phyloP scores from a whole-genome alignment of 306 rosid genomes.

The Bauhinia variegata region DNA sequence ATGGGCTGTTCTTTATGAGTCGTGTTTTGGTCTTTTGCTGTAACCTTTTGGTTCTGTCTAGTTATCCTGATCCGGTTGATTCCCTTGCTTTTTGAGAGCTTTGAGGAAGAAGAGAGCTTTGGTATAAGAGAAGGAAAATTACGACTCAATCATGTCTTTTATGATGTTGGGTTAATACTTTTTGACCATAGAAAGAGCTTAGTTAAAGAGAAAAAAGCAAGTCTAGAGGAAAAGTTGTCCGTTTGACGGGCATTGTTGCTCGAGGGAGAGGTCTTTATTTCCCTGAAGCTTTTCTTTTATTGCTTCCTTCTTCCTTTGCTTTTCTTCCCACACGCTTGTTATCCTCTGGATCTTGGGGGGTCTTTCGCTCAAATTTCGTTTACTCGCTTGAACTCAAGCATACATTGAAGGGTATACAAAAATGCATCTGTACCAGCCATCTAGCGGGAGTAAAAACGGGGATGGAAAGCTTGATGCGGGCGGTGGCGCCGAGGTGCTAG shows the following conservation, averaged over 20 bases:
- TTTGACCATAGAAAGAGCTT: constrained; percentile 59
- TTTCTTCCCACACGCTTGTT: constrained; percentile 65
- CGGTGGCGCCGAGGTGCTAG: constrained; percentile 57
- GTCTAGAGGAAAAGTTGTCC: constrained; percentile 47
- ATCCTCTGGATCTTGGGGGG: constrained; percentile 32
- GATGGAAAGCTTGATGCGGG: constrained; percentile 44
- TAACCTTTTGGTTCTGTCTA: too few relatives aligned
- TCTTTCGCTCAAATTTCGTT: constrained; percentile 20
- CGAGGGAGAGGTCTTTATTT: constrained; percentile 20
- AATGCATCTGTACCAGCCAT: constrained; percentile 55
- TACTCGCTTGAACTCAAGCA: not conserved
- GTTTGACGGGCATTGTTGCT: constrained; percentile 48
- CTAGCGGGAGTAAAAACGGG: constrained; percentile 26
- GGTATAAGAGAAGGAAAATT: constrained; percentile 47
- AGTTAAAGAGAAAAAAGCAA: not conserved
- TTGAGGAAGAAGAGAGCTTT: constrained; percentile 55
- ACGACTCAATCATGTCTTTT: constrained; percentile 43
- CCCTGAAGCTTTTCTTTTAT: not conserved
- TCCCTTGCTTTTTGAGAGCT: constrained; percentile 52
- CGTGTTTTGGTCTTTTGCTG: too few relatives aligned
- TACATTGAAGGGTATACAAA: constrained; percentile 27
- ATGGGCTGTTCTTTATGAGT: constrained; percentile 24
- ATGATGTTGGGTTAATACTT: constrained; percentile 44
- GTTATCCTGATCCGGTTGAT: too few relatives aligned
- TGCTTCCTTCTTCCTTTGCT: constrained; percentile 32